Conservation (phyloP, 306 rosid species). For the Hippophae tibetana region DNA sequence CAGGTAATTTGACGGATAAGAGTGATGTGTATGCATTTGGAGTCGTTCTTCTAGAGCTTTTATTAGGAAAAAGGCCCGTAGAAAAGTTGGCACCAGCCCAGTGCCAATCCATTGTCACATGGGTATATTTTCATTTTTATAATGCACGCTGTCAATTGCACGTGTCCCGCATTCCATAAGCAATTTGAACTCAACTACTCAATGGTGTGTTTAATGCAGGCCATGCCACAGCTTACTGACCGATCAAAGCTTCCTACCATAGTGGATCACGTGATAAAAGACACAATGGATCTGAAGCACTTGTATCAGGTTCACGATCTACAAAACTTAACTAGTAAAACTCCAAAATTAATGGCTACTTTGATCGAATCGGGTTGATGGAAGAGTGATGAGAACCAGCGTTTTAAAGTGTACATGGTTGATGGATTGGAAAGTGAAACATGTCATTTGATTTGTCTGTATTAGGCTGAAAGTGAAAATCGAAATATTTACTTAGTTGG, state of each 20-base stretch:
- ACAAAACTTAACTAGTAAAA: not conserved
- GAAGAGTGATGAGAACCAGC: not conserved
- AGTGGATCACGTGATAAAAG: slow-evolving; percentile 66
- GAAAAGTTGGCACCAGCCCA: slow-evolving; percentile 76
- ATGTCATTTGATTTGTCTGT: no score
- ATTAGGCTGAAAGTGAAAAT: no score
- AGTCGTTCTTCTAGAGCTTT: slow-evolving; percentile 80
- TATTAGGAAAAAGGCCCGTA: slow-evolving; percentile 74
- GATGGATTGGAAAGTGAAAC: no score
- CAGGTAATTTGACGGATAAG: slow-evolving; percentile 87
- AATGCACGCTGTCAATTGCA: slow-evolving; percentile 3
- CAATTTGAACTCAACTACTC: slow-evolving; percentile 1
- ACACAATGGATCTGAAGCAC: slow-evolving; percentile 81
- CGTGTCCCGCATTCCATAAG: slow-evolving; percentile 5
- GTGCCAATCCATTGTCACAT: slow-evolving; percentile 93
- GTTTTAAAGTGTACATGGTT: not conserved
- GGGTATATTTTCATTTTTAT: slow-evolving; percentile 44
- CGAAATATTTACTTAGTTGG: no score
- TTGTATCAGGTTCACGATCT: slow-evolving; percentile 62
- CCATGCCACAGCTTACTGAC: slow-evolving; percentile 95
- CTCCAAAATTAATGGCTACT: not conserved
- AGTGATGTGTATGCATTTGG: slow-evolving; percentile 96
- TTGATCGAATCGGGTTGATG: not conserved
- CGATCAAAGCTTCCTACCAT: slow-evolving; percentile 75
- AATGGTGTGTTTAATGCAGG: slow-evolving; percentile 44